Evolutionary conservation across 768 basidiomycete species (phyloP), one percentile per base, ranked within the genome.

Genomic region (Mrakia gelida): DNA sequence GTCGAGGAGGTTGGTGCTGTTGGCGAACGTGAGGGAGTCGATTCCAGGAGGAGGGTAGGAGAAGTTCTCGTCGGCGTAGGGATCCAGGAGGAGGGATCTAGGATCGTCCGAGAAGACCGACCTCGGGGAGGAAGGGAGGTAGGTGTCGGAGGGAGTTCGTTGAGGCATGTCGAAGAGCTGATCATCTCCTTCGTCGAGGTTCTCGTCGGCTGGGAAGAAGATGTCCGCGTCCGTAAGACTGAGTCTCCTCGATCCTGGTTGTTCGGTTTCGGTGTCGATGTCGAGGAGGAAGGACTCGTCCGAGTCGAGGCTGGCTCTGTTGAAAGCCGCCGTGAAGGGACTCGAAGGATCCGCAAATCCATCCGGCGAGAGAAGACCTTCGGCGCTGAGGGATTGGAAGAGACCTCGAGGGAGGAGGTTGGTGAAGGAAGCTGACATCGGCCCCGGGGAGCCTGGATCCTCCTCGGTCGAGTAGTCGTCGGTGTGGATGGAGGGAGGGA

Each of bases 361-460:
- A 34, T 77, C 76, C 26, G 77, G 77, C 15, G 72, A 74, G 54
- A 73, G 43, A 30, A 79, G 78, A n/a, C 65, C 72, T 38, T 67
- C 75, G 56, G 83, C 56, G 83, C 83, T 83, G 11, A 85, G 80
- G 5, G 83, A 84, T 23, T 83, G 80, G 80, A 85, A 84, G 72
- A 85, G 73, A 13, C 83, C 83, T 76, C 84, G 83, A 56, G 84
- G 84, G 0, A 85, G 75, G 13, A 85, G 79, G 75, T 84, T 83
- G 71, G 83, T 82, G 81, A 85, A 84, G 2, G 84, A 83, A 15
- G 83, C 81, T 15, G 83, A 84, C 75, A 84, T 84, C 45, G 77
- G 79, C 32, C 83, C 83, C 1, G 84, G 84, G 38, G 84, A 85
- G n/a, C 84, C 83, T n/a, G 81, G 82, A 71, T 85, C 84, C 43